Conservation (phyloP, 768 basidiomycete genomes). For the Russula dissimulans region DNA sequence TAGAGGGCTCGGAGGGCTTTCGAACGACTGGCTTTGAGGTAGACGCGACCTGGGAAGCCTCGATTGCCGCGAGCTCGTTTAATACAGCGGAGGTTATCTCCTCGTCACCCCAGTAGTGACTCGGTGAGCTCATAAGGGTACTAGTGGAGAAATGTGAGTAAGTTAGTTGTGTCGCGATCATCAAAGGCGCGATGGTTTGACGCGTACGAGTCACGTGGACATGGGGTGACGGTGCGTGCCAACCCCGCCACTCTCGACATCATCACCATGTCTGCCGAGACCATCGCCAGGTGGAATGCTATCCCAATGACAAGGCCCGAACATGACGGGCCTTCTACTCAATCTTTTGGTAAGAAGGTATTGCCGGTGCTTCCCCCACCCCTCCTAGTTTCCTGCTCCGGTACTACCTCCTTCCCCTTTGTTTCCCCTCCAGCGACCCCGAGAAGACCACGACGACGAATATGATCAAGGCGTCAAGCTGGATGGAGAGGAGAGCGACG, state of each 20-base stretch:
- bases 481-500: constrained; percentile 46
- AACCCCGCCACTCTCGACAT: background rate
- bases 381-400: constrained; percentile 16
- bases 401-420: constrained; percentile 30
- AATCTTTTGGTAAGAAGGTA: constrained; percentile 15
- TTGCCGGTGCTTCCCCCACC: constrained; percentile 42
- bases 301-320: constrained; percentile 42
- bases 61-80: constrained; percentile 58
- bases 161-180: no score
- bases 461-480: constrained; percentile 1
- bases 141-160: background rate
- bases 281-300: constrained; percentile 65
- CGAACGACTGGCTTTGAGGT: constrained; percentile 18
- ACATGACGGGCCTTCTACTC: background rate
- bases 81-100: constrained; percentile 50
- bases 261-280: constrained; percentile 53
- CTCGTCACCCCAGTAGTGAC: constrained; percentile 58
- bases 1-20: constrained; percentile 17
- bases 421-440: constrained; percentile 53
- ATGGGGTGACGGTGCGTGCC: background rate
- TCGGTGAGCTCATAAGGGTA: constrained; percentile 54
- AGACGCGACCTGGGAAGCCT: constrained; percentile 41
- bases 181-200: background rate
- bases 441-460: constrained; percentile 28
- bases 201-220: constrained; percentile 6